Base-by-base conservation (phyloP, 768 basidiomycete species). In the Jaapia argillacea region DNA sequence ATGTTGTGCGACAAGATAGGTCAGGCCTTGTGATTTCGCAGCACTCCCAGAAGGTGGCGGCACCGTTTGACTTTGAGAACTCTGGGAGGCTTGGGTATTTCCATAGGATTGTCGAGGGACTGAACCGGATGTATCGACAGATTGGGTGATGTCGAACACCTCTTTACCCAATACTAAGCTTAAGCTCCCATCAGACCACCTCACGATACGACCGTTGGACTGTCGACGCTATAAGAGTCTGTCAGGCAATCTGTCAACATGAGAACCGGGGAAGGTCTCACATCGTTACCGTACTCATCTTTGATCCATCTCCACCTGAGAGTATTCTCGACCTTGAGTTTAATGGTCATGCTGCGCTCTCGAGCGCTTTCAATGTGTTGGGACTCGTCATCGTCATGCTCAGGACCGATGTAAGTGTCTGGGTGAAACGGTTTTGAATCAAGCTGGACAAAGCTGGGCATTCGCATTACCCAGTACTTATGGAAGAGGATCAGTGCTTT, bases 261-360 rank as follows among this genome's bases (percentile, higher is more conserved):
- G 33, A 6, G 45, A 38, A 10, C 24, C 44, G 31, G 24, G 24
- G 4, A 23, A 10, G n/a, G 6, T 71, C 87, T 67, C 54, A 93
- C 93, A 54, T 87, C 83, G 54, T 77, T 66, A 4, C 82, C 87
- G 31, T 70, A 65, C 45, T 73, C 73, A 50, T 86, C 85, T 58
- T 84, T 85, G 1, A 71, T 70, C 96, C 96, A 99, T 53, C 82
- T 79, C 96, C 96, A 99, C 28, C 96, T 75, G 16, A 98, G 72
- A 4, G 92, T 93, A 60, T 96, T 96, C 67, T 91, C 88, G 5
- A 96, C 87, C 51, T 86, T 83, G 40, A 88, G 73, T 58, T 88
- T 90, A 55, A 88, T 81, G 36, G 77, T 72, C 80, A 85, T 86
- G 45, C 82, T 84, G 62, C 81, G 81, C 61, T 88, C 84, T 42